Base-by-base conservation (phyloP, 495 filamentous ascomycete species). In the Aspergillus avenaceus region DNA sequence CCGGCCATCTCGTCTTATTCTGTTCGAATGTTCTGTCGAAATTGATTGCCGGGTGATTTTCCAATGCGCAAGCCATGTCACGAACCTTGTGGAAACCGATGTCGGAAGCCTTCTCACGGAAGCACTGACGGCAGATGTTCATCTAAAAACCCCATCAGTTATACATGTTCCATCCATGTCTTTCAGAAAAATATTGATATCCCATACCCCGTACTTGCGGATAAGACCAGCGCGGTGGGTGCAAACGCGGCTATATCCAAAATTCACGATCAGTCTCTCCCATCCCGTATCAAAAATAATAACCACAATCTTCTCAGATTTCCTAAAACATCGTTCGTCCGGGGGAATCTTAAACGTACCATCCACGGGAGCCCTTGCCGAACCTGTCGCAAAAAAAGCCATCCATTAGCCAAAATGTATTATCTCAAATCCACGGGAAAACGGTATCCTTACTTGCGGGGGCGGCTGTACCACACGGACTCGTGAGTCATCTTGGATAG, bases 111-210 rank as follows among this genome's bases (percentile, higher is more conserved):
- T 97, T 97, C 84, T 98, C 93, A 68, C 93, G 79, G 84, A 98
- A 98, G 86, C 93, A 97, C 79, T 98, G 91, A 83, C 91, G 88
- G 87, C 92, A 97, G 83, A 97, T 92, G 78, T 97, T 91, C 68
- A 98, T 74, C 71, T 73, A 47, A 50, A 62, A 49, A 27, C 41
- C 50, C 43, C 14, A 46, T 56, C 50, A 58, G 52, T 49, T 40
- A 54, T 34, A 40, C 8, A 12, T n/a, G n/a, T 14, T 50, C 48
- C 49, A 24, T 32, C 11, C n/a, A 18, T 29, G 11, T 40, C 21
- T 27, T 18, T 47, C 26, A 40, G 9, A 27, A 21, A 32, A 11
- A 32, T 16, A 46, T 24, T 31, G 45, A 25, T 55, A 56, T 31
- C 58, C 76, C 95, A 87, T 70, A 97, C 83, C 71, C 91, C 91